Base-by-base conservation (phyloP, 805 yeast genomes). In the Candida lessepsii region DNA sequence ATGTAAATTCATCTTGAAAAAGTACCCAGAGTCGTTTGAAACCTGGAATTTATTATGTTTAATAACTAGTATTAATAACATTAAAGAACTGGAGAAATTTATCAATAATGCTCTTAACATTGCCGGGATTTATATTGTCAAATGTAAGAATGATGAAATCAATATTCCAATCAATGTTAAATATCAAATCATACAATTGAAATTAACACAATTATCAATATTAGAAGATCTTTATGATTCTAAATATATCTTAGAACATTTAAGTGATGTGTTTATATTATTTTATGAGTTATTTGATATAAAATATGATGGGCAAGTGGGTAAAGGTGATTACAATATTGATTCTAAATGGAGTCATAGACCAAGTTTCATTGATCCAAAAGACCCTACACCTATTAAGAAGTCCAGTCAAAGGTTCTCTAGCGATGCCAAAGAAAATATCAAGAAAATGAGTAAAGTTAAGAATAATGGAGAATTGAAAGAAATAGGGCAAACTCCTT, bases 151-250 rank as follows among this genome's bases (percentile, higher is more conserved):
- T 29, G 46, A 45, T 15, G 58, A 53, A 25, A 44, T 51, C 8
- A 49, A 52, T 15, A 45, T 67, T 19, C 52, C 65, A 3, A 36
- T 51, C 6, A 58, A 55, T 24, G 53, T 59, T 30, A 66, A 74
- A 51, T 65, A 74, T 62, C 80, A 73, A 42, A 72, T 80, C 41
- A 54, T 81, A 38, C 86, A 86, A 54, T 69, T 88, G 56, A 85
- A 85, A 50, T 70, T 85, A 60, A 83, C 96, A 0, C 86, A 83
- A 51, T 63, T 88, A 26, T 79, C 86, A 1, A 65, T 87, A n/a
- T 63, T 79, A 38, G 89, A 84, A 51, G 70, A 77, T 5, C 64
- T 76, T 3, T 69, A 75, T 41, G 91, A 88, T 5, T 60, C 72
- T 1, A 65, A 71, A 20, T 56, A 75, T 30, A 78, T 88, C 0